Base-by-base conservation (phyloP, 352 stramenopile species). In the Phytopythium montanum region DNA sequence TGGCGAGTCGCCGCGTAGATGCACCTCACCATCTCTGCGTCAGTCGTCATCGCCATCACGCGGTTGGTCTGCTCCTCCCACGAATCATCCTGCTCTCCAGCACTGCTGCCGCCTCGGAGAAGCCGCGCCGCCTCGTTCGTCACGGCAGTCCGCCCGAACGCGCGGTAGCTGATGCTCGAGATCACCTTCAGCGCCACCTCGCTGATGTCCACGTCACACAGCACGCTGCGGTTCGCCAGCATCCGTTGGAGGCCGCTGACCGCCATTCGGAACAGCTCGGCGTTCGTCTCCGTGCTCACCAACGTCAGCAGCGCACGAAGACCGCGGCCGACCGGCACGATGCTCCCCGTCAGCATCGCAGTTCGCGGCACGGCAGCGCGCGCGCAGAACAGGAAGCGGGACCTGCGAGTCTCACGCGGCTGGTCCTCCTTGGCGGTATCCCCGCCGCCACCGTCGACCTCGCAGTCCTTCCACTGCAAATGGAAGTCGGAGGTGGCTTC, bases 121-220 rank as follows among this genome's bases (percentile, higher is more conserved):
- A 81, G 44, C 33, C 50, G 60, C 12, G 73, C 61, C 25, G 88
- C 54, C 51, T 89, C 79, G 25, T 94, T 79, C 0, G 72, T 59
- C 68, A 94, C 78, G 7, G 86, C 86, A 51, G 84, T 76, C 18
- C 86, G 77, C 3, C 86, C 86, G 69, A 95, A 94, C 21, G 86
- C 86, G 1, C 80, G 73, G 48, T 89, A 95, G 55, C 93, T 79
- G 50, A 95, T 85, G 60, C 81, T 92, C 7, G 84, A 86, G 28
- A 93, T 75, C 21, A 95, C 62, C 60, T 95, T 95, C 16, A 85
- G 69, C 33, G 72, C 75, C 25, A 88, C 72, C 56, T 95, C 86
- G 49, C 74, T 92, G n/a, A 95, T 69, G 64, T 95, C 84, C n/a
- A 94, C 79, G 63, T 95, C 84, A 54, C 76, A 65, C 18, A 95